Evolutionary conservation across 805 yeast species (phyloP).

Genomic region (Hanseniaspora osmophila): DNA sequence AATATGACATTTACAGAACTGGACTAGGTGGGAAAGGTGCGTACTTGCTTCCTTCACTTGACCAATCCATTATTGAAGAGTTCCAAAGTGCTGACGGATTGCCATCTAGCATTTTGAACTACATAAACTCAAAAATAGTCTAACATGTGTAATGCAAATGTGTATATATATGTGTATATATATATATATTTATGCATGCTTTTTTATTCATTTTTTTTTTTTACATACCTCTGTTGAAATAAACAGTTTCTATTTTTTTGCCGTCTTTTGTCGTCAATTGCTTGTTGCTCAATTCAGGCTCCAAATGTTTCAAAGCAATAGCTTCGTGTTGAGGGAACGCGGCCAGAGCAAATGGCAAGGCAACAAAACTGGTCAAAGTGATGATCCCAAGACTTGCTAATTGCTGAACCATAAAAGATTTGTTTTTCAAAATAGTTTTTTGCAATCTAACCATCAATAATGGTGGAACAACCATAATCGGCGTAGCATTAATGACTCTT

Average conservation of each 20-base stretch:
- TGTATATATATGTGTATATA: too few relatives aligned
- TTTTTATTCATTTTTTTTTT: neutral
- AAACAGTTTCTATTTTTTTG: constrained; percentile 39
- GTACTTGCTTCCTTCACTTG: constrained; percentile 16
- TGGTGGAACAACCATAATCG: constrained; percentile 95
- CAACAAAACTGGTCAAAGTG: constrained; percentile 71
- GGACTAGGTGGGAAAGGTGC: constrained; percentile 87
- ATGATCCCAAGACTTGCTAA: constrained; percentile 74
- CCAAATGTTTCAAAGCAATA: constrained; percentile 46
- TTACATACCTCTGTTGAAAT: constrained; percentile 89
- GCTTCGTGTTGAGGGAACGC: constrained; percentile 83
- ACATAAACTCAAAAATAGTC: constrained; percentile 1
- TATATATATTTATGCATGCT: too few relatives aligned
- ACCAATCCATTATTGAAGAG: constrained; percentile 8
- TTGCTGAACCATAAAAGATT: constrained; percentile 50
- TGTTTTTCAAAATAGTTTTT: constrained; percentile 51
- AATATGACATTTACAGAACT: constrained; percentile 67
- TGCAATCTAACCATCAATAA: constrained; percentile 68
- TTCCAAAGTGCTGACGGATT: constrained; percentile 1
- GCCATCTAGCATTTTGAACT: neutral
- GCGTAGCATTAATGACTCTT: constrained; percentile 90
- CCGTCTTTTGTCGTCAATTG: constrained; percentile 43
- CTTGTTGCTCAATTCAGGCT: constrained; percentile 44
- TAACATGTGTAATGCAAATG: neutral
- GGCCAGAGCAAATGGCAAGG: constrained; percentile 87